Evolutionary conservation across 345 rosid genomes (phyloP), one percentile per base, ranked within the genome.

Genomic region (Lenwebbia sp.): DNA sequence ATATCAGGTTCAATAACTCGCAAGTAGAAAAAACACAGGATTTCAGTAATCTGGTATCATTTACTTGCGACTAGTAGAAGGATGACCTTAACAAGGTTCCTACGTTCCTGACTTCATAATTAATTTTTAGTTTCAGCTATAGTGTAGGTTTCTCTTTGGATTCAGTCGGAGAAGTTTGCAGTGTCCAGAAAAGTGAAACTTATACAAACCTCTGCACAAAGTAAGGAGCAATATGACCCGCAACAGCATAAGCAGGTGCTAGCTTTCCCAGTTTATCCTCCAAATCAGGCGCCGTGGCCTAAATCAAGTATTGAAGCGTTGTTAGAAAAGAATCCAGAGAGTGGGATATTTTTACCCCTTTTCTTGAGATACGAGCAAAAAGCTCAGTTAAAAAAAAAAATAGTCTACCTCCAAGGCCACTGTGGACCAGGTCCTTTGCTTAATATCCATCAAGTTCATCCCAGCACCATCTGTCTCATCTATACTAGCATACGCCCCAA

Each of bases 381-480:
- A 15, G 86, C 78, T 86, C 90, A 86, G 83, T 37, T 65, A 50
- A 49, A 49, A 49, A 49, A 19, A 70, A 22, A 33, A 37, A 4
- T 19, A 37, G 13, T 70, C 81, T 84, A 95, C 99, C 98, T 96
- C 92, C 86, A 95, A 89, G 58, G 87, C 96, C 56, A 76, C 70
- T 86, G 92, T 90, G 85, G 94, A 93, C 99, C 99, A 96, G 58
- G 82, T 90, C 60, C 93, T 92, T 62, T 85, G 89, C 89, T 90
- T 92, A 55, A 95, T 92, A 90, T 96, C 96, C 99, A 96, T 95
- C 92, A 96, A 92, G 88, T 96, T 96, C 99, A 96, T 96, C 86
- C 99, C 99, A 26, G 98, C 96, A 83, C 92, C 99, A 90, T 96
- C 99, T 57, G 98, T 95, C 86, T 93, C 91, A 88, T 95, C 98